These are phyloP conservation scores for Dactylonectria estremocensis DNA, from an alignment of 2,329 filamentous ascomycete genomes.

Conservation along the genomic window DNA sequence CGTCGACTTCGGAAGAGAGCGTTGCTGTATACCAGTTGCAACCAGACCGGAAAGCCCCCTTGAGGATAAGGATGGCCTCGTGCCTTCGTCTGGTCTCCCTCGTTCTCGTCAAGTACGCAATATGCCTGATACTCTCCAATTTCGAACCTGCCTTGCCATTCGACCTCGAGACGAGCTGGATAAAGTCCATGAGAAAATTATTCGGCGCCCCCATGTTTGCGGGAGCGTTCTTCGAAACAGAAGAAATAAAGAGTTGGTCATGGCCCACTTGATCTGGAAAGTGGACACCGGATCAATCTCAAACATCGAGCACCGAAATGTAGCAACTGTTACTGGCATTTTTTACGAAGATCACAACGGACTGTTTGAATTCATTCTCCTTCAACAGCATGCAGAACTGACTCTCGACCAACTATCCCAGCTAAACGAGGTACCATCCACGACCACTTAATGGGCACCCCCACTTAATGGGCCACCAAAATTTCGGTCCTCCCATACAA, in stretches of 20 bases:
- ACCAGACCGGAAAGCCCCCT: not conserved
- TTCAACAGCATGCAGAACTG: too few relatives aligned
- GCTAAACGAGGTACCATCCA: too few relatives aligned
- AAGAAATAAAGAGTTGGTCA: not conserved
- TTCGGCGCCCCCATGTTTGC: not conserved
- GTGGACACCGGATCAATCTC: not conserved
- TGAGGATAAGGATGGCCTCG: not conserved
- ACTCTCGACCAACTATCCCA: too few relatives aligned
- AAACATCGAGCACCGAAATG: too few relatives aligned
- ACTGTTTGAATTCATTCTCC: too few relatives aligned
- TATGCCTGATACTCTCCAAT: conserved; percentile 1
- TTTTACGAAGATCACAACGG: too few relatives aligned
- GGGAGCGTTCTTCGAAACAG: not conserved
- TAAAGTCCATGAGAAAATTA: not conserved
- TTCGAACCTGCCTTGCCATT: conserved; percentile 1
- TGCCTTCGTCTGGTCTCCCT: not conserved
- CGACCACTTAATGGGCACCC: too few relatives aligned
- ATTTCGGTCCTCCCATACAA: too few relatives aligned
- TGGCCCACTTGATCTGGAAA: not conserved
- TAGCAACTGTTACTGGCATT: too few relatives aligned
- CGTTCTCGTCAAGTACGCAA: not conserved
- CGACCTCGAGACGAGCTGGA: not conserved
- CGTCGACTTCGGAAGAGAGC: conserved; percentile 1
- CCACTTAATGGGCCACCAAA: too few relatives aligned
- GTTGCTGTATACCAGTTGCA: not conserved